These are phyloP conservation scores for Colletotrichum paranaense DNA, from an alignment of 2,329 filamentous ascomycete genomes.

Conservation along the genomic window DNA sequence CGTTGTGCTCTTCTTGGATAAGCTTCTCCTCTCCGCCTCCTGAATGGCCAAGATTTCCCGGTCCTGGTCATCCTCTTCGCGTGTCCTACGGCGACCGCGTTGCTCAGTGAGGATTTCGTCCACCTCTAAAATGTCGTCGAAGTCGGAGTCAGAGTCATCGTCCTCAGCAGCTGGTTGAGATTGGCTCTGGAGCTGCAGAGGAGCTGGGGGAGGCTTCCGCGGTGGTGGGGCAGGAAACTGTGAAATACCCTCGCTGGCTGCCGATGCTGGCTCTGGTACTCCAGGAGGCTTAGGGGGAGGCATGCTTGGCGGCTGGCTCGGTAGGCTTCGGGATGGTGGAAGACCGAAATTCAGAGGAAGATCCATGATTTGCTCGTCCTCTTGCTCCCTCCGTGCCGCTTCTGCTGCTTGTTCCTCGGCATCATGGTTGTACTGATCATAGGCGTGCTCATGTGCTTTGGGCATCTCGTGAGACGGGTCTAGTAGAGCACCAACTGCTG, in stretches of 20 bases:
- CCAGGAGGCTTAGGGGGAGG: slow-evolving; percentile 64
- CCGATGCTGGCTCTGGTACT: slow-evolving; percentile 56
- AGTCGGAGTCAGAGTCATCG: slow-evolving; percentile 81
- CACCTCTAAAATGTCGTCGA: slow-evolving; percentile 80
- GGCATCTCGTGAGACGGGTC: slow-evolving; percentile 70
- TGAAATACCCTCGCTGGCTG: slow-evolving; percentile 56
- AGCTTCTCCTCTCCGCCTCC: slow-evolving; percentile 77
- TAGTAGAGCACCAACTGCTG: slow-evolving; percentile 63
- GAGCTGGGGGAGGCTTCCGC: slow-evolving; percentile 87
- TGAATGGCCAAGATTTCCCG: slow-evolving; percentile 75
- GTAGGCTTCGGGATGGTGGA: slow-evolving; percentile 68
- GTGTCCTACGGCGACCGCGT: slow-evolving; percentile 83
- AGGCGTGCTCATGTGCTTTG: slow-evolving; percentile 68
- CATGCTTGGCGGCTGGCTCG: slow-evolving; percentile 61
- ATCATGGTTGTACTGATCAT: slow-evolving; percentile 67
- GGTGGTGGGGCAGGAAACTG: slow-evolving; percentile 71
- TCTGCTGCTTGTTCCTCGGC: slow-evolving; percentile 62
- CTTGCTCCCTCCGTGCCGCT: slow-evolving; percentile 56
- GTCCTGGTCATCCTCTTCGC: slow-evolving; percentile 87
- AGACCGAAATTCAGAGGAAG: slow-evolving; percentile 63
- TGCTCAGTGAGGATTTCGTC: slow-evolving; percentile 70
- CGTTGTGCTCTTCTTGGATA: slow-evolving; percentile 78
- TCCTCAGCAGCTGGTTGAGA: slow-evolving; percentile 60
- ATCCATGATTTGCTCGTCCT: slow-evolving; percentile 54
- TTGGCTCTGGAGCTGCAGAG: slow-evolving; percentile 74